Conservation (phyloP, 306 rosid species). For the Acmispon strigosus region DNA sequence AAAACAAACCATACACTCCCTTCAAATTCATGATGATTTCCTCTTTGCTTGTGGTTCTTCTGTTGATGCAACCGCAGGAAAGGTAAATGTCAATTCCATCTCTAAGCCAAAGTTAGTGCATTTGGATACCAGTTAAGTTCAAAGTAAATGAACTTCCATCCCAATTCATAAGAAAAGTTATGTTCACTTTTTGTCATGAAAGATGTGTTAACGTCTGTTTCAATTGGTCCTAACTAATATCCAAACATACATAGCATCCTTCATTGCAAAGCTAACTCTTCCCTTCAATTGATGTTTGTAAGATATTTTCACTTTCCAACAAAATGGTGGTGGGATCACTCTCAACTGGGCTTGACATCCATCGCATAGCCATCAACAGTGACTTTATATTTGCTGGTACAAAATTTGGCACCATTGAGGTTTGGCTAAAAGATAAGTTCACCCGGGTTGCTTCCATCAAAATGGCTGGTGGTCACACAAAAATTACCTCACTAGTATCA, state of each 20-base stretch:
- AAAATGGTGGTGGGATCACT: slow-evolving; percentile 66
- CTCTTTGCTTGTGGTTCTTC: slow-evolving; percentile 72
- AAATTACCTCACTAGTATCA: slow-evolving; percentile 59
- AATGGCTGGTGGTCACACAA: slow-evolving; percentile 59
- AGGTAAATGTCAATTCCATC: slow-evolving; percentile 38
- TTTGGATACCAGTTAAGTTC: too few species aligned
- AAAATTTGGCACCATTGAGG: slow-evolving; percentile 68
- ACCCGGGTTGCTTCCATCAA: slow-evolving; percentile 59
- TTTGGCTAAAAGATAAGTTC: slow-evolving; percentile 63
- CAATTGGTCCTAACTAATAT: too few species aligned
- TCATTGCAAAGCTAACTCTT: background rate
- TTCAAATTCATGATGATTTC: slow-evolving; percentile 57
- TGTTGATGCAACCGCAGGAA: slow-evolving; percentile 66
- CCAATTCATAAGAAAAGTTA: too few species aligned
- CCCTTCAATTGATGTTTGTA: background rate
- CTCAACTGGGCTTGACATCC: slow-evolving; percentile 63
- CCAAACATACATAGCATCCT: background rate
- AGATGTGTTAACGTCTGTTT: too few species aligned
- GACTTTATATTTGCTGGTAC: slow-evolving; percentile 73
- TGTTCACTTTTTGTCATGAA: too few species aligned
- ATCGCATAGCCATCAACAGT: slow-evolving; percentile 54
- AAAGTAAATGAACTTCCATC: too few species aligned
- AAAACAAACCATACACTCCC: slow-evolving; percentile 67
- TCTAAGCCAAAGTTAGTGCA: background rate
- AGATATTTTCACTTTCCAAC: slow-evolving; percentile 58